phyloP scores from a whole-genome alignment of 805 yeast genomes.

The Candida ipomoeae region DNA sequence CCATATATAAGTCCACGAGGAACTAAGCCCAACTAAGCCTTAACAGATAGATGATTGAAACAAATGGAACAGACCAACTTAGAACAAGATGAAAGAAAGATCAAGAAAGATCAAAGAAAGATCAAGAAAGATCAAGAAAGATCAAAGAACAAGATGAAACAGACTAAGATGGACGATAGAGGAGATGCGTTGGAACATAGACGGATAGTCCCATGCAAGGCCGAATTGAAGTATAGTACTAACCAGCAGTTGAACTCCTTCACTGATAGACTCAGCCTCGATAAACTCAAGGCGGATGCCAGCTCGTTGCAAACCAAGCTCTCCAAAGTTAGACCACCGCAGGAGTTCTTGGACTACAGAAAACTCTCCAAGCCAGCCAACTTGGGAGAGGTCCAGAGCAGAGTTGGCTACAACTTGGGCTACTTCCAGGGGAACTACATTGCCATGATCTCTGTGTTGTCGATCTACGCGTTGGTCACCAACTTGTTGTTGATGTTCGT shows the following conservation, averaged over 20 bases:
- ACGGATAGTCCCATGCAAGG: no score
- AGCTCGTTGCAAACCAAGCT: conserved; percentile 56
- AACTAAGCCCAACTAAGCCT: no score
- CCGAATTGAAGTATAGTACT: background rate
- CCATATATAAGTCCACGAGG: no score
- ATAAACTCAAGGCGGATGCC: conserved; percentile 22
- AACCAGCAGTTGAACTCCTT: conserved; percentile 13
- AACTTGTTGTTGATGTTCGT: conserved; percentile 84
- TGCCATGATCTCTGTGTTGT: conserved; percentile 63
- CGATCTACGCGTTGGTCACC: conserved; percentile 82
- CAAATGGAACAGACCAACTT: no score
- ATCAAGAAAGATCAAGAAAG: no score
- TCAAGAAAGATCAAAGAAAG: no score
- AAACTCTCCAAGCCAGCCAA: conserved; percentile 88
- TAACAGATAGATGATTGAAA: no score
- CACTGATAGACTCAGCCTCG: conserved; percentile 22
- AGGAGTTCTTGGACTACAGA: conserved; percentile 89
- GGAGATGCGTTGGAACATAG: no score
- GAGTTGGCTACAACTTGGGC: conserved; percentile 81
- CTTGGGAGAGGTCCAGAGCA: conserved; percentile 82
- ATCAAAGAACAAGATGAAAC: no score
- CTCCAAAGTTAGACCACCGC: conserved; percentile 78
- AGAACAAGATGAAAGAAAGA: no score
- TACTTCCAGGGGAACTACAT: conserved; percentile 87
- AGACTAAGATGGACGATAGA: no score